Evolutionary conservation across 345 rosid genomes (phyloP), one percentile per base, ranked within the genome.

Genomic region (Triadica sebifera): DNA sequence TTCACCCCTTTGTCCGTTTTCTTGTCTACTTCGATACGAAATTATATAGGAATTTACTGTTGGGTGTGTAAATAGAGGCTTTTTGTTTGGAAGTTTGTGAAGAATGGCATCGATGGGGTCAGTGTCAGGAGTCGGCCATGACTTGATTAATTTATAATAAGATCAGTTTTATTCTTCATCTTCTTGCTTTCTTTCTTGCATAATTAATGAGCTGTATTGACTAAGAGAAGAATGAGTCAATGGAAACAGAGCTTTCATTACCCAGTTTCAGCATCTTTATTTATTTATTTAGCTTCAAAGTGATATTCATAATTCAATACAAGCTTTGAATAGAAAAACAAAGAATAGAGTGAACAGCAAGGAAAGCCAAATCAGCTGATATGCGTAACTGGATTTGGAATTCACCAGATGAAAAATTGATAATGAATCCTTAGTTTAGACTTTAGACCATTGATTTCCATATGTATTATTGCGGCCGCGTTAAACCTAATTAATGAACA

Each of bases 81-180:
- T 29, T 82, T 19, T 39, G 51, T 46, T 74, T 81, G 86, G 75
- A 75, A 2, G 37, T 55, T 43, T 57, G 74, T 61, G 81, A 53
- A 67, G 83, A 57, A 50, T 41, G 68, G 74, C 19, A 80, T 71
- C 81, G 46, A 41, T 25, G 24, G 47, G 59, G 81, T 68, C 78
- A 71, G 39, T 61, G 76, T 77, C 79, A 62, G 6, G 1, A 67
- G 62, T 76, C 75, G 73, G 73, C 69, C 24, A 37, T 69, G 79
- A 79, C 72, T 62, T 19, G 13, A 45, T 58, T 25, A 4, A 34
- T 62, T n/a, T 9, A 67, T 12, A 15, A 50, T 24, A 49, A 50
- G 41, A 60, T 29, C 11, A 46, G n/a, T 20, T 9, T 13, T 2
- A 5, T 3, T 53, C 19, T 19, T 37, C 17, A 0, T 67, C 20